Base-by-base conservation (phyloP, 2,329 filamentous ascomycete species). In the Colletotrichum orbiculare region DNA sequence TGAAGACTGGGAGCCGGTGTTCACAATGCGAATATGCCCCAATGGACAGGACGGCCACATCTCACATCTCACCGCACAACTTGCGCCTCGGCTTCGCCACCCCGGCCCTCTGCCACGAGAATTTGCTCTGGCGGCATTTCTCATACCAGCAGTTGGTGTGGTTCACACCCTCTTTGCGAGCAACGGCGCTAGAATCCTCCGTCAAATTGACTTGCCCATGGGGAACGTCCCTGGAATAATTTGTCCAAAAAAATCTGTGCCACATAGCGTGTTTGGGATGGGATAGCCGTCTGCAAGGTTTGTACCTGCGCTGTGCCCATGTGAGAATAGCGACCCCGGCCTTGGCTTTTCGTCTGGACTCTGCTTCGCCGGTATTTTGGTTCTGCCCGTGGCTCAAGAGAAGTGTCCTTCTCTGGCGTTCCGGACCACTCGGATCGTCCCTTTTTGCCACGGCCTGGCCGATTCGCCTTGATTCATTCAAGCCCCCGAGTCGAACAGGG, bases 371-470 rank as follows among this genome's bases (percentile, higher is more conserved):
- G 38, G 38, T 50, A 25, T 33, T 54, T 49, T n/a, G 17, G 11
- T 4, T 11, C 17, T 48, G 38, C 60, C 38, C 41, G 11, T 60
- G 8, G 54, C 12, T 15, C 3, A 5, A 10, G 15, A 15, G 9
- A 13, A 15, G 17, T 43, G 46, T 45, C 46, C 25, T 60, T 56
- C 54, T 48, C 25, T 55, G 54, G 38, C 47, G 56, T 57, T 67
- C 64, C 56, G 67, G 60, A 42, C 66, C 69, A 68, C 56, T 66
- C 66, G 69, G 63, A 61, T 69, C 66, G 56, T 60, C 48, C 47
- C 53, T 48, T 54, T 56, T 54, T 64, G 69, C 68, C 68, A 69
- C 69, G 69, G 69, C 60, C 63, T 63, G 61, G 54, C 69, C 69
- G 69, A 68, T 50, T 66, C 41, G 54, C 15, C 64, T 46, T 54